Evolutionary conservation across 257 asterid species (phyloP).

Genomic region (Salvia rosmarinus): DNA sequence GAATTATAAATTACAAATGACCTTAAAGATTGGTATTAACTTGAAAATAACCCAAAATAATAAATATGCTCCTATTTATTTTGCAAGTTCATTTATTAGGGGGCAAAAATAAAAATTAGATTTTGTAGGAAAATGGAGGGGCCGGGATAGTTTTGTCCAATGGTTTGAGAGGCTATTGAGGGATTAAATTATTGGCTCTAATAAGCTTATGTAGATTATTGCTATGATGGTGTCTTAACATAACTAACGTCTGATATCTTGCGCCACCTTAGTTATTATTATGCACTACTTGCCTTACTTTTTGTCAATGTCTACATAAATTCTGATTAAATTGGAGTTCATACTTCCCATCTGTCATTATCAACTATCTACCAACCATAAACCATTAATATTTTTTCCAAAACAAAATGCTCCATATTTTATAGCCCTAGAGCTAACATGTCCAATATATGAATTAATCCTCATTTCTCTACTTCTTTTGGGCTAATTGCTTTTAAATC

Average conservation of each 20-base stretch:
- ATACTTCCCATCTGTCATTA: slow-evolving; percentile 15
- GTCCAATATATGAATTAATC: background rate
- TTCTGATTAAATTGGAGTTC: slow-evolving; percentile 18
- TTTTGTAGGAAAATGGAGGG: background rate
- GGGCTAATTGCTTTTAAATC: no score
- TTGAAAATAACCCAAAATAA: no score
- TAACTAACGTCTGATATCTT: slow-evolving; percentile 36
- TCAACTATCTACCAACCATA: slow-evolving; percentile 32
- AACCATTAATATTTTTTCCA: slow-evolving; percentile 1
- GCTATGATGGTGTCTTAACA: slow-evolving; percentile 30
- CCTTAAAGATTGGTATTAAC: no score
- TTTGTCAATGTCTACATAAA: slow-evolving; percentile 32
- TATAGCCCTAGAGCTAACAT: background rate
- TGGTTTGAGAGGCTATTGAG: background rate
- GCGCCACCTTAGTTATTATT: slow-evolving; percentile 37
- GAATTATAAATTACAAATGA: no score
- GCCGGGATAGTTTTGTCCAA: slow-evolving; percentile 3
- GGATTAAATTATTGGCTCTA: slow-evolving; percentile 28
- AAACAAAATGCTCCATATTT: background rate
- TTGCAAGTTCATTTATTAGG: no score
- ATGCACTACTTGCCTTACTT: slow-evolving; percentile 22
- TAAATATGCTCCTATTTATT: no score
- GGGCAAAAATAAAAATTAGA: background rate
- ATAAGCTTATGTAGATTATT: slow-evolving; percentile 32
- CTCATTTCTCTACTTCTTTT: background rate